phyloP scores from a whole-genome alignment of 345 rosid genomes.

The Ceriops decandra region DNA sequence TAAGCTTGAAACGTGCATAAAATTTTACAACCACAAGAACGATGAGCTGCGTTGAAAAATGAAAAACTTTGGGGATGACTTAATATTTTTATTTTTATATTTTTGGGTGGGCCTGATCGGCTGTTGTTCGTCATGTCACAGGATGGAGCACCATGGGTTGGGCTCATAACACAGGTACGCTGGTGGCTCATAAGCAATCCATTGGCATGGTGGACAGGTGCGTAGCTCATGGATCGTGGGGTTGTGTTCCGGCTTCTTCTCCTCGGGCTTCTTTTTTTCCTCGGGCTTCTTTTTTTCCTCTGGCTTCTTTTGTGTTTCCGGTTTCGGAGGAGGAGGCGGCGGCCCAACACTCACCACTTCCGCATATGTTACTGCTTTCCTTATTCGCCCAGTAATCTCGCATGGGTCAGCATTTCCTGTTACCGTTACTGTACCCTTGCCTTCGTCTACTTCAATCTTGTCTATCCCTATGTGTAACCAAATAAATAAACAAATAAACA shows the following conservation, averaged over 20 bases:
- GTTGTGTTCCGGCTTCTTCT: neutral
- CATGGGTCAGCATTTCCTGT: constrained; percentile 55
- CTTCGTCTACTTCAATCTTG: constrained; percentile 23
- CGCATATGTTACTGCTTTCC: constrained; percentile 36
- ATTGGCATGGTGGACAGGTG: constrained; percentile 7
- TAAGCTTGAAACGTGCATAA: no score
- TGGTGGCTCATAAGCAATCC: neutral
- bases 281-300: neutral
- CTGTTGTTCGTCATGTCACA: neutral
- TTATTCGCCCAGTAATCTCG: constrained; percentile 28
- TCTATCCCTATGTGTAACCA: no score
- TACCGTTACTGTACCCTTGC: constrained; percentile 40
- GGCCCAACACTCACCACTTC: constrained; percentile 1
- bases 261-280: constrained; percentile 23
- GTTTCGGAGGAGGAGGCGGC: no score
- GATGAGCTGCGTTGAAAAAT: no score
- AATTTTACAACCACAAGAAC: no score
- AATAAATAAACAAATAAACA: no score
- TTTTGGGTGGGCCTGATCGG: no score
- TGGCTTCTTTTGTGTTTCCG: no score
- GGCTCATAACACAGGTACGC: constrained; percentile 1
- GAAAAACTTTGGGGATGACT: no score
- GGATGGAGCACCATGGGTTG: constrained; percentile 11
- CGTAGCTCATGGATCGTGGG: neutral
- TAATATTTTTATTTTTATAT: no score